Evolutionary conservation across 2,329 filamentous ascomycete genomes (phyloP).

Genomic region (Ciborinia camelliae): DNA sequence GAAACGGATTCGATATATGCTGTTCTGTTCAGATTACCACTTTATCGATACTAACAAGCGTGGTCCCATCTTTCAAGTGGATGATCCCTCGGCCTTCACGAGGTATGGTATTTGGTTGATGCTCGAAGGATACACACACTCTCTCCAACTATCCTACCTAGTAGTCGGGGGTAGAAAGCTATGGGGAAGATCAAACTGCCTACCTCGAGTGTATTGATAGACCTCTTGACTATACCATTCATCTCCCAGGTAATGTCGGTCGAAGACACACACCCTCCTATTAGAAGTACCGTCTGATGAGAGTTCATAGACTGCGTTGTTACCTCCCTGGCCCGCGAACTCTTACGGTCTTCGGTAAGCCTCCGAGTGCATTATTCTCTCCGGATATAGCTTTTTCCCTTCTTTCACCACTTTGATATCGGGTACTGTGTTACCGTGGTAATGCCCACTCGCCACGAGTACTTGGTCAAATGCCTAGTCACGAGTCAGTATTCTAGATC

Average conservation of each 20-base stretch:
- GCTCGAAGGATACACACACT: conserved; percentile 27
- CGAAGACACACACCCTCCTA: conserved; percentile 55
- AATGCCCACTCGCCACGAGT: conserved; percentile 65
- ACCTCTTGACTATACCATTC: conserved; percentile 28
- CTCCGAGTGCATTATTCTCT: conserved; percentile 64
- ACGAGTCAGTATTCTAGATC: neutral
- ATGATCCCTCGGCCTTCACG: conserved; percentile 50
- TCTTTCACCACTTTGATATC: conserved; percentile 54
- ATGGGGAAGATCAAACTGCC: conserved; percentile 29
- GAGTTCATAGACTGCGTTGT: neutral
- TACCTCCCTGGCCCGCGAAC: conserved; percentile 48
- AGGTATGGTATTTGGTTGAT: conserved; percentile 10
- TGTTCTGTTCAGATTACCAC: conserved; percentile 68
- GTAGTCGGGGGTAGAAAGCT: conserved; percentile 26
- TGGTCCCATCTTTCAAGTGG: conserved; percentile 50
- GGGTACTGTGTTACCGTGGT: conserved; percentile 60
- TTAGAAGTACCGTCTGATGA: conserved; percentile 48
- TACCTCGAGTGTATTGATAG: conserved; percentile 31
- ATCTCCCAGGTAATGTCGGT: conserved; percentile 37
- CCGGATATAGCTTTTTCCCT: conserved; percentile 54
- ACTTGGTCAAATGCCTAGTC: conserved; percentile 56
- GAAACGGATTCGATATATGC: conserved; percentile 63
- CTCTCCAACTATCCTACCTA: conserved; percentile 25
- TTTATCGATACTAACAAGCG: conserved; percentile 54
- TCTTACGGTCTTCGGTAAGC: conserved; percentile 61